phyloP scores from a whole-genome alignment of 2,329 filamentous ascomycete species.

The Fusarium papillatum region DNA sequence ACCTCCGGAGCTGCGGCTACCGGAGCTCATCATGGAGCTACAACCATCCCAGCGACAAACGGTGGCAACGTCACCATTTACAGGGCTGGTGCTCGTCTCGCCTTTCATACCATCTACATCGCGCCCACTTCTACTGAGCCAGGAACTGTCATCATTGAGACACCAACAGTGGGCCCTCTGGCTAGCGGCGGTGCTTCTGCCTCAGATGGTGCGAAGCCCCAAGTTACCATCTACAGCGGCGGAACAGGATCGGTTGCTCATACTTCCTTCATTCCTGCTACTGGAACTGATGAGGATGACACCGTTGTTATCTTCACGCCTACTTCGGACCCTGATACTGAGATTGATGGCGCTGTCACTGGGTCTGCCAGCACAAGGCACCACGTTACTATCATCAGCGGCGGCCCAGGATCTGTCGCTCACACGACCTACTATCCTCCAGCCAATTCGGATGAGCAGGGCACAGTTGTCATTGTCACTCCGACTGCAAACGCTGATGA shows the following conservation, averaged over 20 bases:
- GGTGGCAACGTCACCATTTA: constrained; percentile 22
- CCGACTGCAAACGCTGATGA: background rate
- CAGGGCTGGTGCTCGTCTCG: background rate
- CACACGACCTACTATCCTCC: background rate
- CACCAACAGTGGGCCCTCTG: background rate
- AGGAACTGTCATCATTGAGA: constrained; percentile 19
- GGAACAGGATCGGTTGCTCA: background rate
- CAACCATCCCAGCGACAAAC: background rate
- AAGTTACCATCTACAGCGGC: constrained; percentile 11
- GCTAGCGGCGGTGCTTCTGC: background rate
- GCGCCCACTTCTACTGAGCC: constrained; percentile 6
- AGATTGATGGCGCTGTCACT: background rate
- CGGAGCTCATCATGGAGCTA: background rate
- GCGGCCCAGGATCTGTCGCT: background rate
- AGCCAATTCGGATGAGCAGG: background rate
- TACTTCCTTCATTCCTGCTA: constrained; percentile 1
- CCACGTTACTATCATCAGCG: constrained; percentile 11
- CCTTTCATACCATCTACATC: constrained; percentile 11
- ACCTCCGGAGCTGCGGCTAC: background rate
- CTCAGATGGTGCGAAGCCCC: constrained; percentile 5
- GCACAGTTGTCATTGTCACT: constrained; percentile 4
- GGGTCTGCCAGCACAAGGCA: background rate
- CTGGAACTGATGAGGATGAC: background rate
- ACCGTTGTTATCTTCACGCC: constrained; percentile 16
- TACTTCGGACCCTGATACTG: background rate